Conservation (phyloP, 225 moss, liverwort and hornwort genomes). For the Bryoerythrophyllum caledonicum region DNA sequence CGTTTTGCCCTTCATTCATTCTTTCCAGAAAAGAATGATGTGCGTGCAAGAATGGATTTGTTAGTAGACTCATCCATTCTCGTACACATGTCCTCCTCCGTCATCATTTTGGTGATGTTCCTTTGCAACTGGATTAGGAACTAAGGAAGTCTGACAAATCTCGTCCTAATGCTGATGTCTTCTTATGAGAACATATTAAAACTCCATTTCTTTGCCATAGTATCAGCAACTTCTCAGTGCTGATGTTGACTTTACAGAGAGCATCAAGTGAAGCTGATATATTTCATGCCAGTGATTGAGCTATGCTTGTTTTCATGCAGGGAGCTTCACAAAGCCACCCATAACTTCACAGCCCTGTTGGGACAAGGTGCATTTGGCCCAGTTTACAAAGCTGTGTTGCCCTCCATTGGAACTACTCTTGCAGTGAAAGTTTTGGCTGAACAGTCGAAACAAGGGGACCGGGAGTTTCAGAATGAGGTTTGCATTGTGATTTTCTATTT, state of each 20-base stretch:
- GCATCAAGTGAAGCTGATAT: background rate
- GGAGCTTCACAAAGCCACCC: conserved; percentile 86
- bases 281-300: background rate
- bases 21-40: background rate
- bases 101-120: no score
- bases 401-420: conserved; percentile 74
- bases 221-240: background rate
- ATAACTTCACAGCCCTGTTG: conserved; percentile 81
- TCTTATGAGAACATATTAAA: no score
- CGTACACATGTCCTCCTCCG: no score
- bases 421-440: conserved; percentile 92
- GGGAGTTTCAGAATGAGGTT: conserved; percentile 98
- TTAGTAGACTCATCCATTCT: no score
- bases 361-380: conserved; percentile 95
- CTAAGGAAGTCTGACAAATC: background rate
- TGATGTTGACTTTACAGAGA: background rate
- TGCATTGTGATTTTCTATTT: background rate
- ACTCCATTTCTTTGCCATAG: no score
- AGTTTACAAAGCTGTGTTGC: conserved; percentile 86
- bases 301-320: conserved; percentile 44
- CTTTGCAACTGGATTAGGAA: no score
- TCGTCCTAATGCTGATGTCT: background rate
- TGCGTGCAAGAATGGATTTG: no score
- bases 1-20: background rate
- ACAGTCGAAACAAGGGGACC: conserved; percentile 95